A percentile compares a stretch with the other conserved stretches of the same genome.
Conservation (phyloP, 768 basidiomycete genomes). For the Lactifluus pinguis region DNA sequence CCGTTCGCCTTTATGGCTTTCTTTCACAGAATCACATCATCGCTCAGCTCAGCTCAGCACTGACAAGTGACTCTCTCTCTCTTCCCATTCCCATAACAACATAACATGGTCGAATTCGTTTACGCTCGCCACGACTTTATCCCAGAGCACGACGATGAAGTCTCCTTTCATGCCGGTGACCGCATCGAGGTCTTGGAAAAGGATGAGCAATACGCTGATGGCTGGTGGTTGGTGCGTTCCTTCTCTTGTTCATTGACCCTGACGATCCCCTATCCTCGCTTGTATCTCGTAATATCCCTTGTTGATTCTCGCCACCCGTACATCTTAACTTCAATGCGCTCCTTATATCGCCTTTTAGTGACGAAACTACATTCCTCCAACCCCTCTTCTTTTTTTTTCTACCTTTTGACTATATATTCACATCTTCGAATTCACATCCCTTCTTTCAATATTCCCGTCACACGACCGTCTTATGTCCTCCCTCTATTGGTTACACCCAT, state of each 20-base stretch:
- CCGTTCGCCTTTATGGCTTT: too few species aligned
- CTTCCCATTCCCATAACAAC: too few species aligned
- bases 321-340: not conserved
- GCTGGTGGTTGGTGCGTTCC: slow-evolving; percentile 81
- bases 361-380: not conserved
- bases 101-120: slow-evolving; percentile 67
- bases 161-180: slow-evolving; percentile 78
- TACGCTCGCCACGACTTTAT: slow-evolving; percentile 81
- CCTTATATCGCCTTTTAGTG: not conserved
- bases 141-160: slow-evolving; percentile 93
- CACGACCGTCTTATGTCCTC: not conserved
- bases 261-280: not conserved
- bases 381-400: not conserved
- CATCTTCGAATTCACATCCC: not conserved
- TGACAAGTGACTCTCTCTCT: too few species aligned
- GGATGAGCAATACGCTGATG: slow-evolving; percentile 89
- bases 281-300: not conserved
- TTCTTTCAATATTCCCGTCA: not conserved
- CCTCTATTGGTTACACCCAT: slow-evolving; percentile 17
- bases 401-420: not conserved
- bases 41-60: too few species aligned
- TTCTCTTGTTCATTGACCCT: not conserved
- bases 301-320: not conserved
- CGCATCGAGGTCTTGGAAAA: slow-evolving; percentile 84
- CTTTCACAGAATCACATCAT: too few species aligned